Evolutionary conservation across 2,329 filamentous ascomycete species (phyloP).

Genomic region (Hymenoscyphus linearis): DNA sequence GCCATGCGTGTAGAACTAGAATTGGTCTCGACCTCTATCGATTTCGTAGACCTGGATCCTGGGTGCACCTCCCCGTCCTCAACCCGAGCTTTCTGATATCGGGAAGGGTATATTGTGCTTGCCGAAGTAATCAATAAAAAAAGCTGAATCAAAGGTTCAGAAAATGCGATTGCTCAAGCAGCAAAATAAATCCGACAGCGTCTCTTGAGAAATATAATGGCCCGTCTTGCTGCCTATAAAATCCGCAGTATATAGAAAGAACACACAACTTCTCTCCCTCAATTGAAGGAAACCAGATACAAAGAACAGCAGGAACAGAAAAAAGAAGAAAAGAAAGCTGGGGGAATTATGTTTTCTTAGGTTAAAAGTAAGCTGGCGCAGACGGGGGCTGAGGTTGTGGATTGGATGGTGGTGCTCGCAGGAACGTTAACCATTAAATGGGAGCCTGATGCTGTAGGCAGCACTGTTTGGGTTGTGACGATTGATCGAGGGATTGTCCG

Average conservation of each 20-base stretch:
- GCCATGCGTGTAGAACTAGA: constrained; percentile 5
- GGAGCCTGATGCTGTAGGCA: constrained; percentile 1
- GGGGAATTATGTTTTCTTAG: neutral
- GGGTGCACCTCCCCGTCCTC: neutral
- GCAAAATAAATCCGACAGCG: neutral
- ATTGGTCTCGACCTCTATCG: constrained; percentile 1
- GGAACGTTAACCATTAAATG: neutral
- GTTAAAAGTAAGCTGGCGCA: neutral
- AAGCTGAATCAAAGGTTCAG: too few relatives aligned
- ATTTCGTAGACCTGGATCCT: too few relatives aligned
- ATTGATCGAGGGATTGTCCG: neutral
- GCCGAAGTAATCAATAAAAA: too few relatives aligned
- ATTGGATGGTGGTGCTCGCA: neutral
- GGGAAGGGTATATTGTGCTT: too few relatives aligned
- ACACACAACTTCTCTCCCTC: neutral
- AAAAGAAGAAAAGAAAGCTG: neutral
- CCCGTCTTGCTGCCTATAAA: neutral
- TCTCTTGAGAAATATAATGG: neutral
- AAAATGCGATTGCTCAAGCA: neutral
- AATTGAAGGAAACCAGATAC: neutral
- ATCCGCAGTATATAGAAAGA: neutral
- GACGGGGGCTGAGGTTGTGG: neutral
- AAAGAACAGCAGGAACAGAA: neutral
- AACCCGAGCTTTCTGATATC: neutral
- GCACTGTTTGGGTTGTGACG: neutral